Evolutionary conservation across 2,329 filamentous ascomycete species (phyloP), one percentile per base, ranked within the genome.

Genomic region (Colletotrichum spaethianum): DNA sequence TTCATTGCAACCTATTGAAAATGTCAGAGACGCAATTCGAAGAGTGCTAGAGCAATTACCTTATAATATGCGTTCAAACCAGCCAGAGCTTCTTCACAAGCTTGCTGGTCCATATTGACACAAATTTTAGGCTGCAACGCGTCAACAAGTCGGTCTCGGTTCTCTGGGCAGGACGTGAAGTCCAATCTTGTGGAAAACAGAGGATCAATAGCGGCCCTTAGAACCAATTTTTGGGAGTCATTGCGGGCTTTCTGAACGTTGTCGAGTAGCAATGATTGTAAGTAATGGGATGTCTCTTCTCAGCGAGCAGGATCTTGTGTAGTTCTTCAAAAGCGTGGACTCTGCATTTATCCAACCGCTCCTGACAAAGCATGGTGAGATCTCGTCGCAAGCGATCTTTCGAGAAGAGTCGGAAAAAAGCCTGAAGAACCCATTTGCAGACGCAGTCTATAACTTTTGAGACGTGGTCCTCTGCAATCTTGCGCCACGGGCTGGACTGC

Each of bases 401-500:
- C 0, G 16, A 59, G 3, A 69, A 44, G 6, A 72, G 64, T 0
- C 28, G 18, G 1, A n/a, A 28, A 23, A 68, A 26, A 8, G 64
- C 69, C 16, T 40, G 33, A 0, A 44, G 18, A 7, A 68, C 52
- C 69, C 69, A 68, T 14, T 50, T 52, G 8, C 42, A 63, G 0
- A 72, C 64, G 1, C 26, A 2, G 5, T 62, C 50, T 1, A 53
- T 2, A 4, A 72, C 52, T 23, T 44, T 20, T 1, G 57, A 68
- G 7, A 68, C 52, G 2, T 72, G 69, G 1, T 38, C 16, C 20
- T 63, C 57, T 3, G 69, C 57, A 8, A 72, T 57, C 0, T 40
- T 4, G 2, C 57, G 69, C 91, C 90, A 93, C 0, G 85, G 86
- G 8, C 75, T 66, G 0, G 86, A 90, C 69, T 93, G 90, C 56